Conservation (phyloP, 352 stramenopile genomes). For the Thraustochytrium sp. region DNA sequence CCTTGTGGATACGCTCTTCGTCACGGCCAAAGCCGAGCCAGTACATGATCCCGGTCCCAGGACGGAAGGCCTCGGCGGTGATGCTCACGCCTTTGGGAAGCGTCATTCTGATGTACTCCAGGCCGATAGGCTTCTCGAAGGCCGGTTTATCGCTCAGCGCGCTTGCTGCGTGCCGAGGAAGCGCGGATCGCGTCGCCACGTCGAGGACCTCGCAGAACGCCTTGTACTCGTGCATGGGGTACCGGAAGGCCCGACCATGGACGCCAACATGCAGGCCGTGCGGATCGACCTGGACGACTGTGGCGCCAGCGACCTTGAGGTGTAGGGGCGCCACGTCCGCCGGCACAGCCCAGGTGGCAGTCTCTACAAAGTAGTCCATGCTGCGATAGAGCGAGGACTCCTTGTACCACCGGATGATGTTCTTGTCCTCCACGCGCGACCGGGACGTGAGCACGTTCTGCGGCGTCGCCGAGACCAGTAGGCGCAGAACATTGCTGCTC, state of each 20-base stretch:
- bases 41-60: background rate
- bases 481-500: background rate
- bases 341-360: background rate
- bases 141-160: background rate
- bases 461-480: background rate
- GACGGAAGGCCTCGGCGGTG: background rate
- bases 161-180: background rate
- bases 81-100: background rate
- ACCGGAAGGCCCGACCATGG: background rate
- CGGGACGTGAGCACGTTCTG: background rate
- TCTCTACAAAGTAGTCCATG: slow-evolving; percentile 26
- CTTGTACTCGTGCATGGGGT: background rate
- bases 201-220: background rate
- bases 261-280: too few relatives aligned
- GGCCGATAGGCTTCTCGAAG: background rate
- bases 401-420: background rate
- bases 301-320: background rate
- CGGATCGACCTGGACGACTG: too few relatives aligned
- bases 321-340: background rate
- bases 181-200: background rate
- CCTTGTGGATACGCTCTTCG: background rate
- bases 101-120: background rate
- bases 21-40: background rate
- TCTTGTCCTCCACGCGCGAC: background rate
- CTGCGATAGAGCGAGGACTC: background rate